Base-by-base conservation (phyloP, 768 basidiomycete species). In the Rhodotorula diobovata region DNA sequence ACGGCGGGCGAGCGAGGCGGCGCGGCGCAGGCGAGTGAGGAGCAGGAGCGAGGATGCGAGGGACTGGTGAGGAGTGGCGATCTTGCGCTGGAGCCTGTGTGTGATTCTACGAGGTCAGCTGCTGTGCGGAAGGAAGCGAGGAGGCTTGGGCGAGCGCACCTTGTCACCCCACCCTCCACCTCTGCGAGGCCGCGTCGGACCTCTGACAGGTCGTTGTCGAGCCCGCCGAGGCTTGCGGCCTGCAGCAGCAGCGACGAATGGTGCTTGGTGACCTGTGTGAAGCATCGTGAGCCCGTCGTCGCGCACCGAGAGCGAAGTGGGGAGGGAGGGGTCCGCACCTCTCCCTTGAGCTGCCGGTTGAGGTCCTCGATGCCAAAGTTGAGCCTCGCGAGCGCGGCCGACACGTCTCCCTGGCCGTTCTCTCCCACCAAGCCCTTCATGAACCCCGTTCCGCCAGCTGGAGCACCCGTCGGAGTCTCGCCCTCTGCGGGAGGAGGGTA, bases 291-390 rank as follows among this genome's bases (percentile, higher is more conserved):
- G 10, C 25, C 10, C 2, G 51, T 64, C 12, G n/a, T 41, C 35
- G 4, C 14, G 4, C 6, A 28, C 1, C 3, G 3, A 45, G 21
- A 10, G 14, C 39, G n/a, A 35, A 37, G 21, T 2, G 39, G 25
- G 14, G 15, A 16, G 41, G 35, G 10, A 3, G 35, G 21, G n/a
- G n/a, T n/a, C 55, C 88, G 74, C 69, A 94, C 93, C 80, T 95
- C 83, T 58, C 83, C 84, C 81, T 90, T 90, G 62, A 98, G 88
- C 80, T 97, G 92, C 79, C 89, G 91, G 37, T 89, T 88, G 30
- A 95, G 88, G 80, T 98, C 93, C 51, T 97, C 95, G 69, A 97
- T 89, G 1, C 88, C 90, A 77, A 88, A 85, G 71, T 88, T 89
- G 8, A 99, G 84, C 79, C 91, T 93, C 12, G 91, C 88, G 39